phyloP scores from a whole-genome alignment of 2,329 filamentous ascomycete species.

The Penicillium sp. region DNA sequence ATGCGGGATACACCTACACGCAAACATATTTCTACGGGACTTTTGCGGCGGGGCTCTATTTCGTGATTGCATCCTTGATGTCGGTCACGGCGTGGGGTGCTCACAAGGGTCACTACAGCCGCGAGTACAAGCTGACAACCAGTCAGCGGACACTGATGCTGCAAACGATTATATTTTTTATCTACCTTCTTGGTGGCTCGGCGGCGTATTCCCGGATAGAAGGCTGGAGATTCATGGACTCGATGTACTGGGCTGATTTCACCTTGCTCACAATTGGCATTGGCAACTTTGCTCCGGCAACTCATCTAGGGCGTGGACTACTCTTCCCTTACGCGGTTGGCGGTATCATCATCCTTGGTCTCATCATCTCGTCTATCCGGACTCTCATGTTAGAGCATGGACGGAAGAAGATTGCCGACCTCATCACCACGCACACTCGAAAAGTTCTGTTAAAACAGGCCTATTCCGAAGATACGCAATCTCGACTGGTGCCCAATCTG shows the following conservation, averaged over 20 bases:
- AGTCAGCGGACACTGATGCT: conserved; percentile 51
- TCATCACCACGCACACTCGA: conserved; percentile 32
- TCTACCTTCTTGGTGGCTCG: conserved; percentile 37
- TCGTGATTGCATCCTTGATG: conserved; percentile 51
- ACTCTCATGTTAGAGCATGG: conserved; percentile 36
- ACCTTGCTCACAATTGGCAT: conserved; percentile 34
- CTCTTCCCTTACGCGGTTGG: conserved; percentile 34
- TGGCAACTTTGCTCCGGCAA: conserved; percentile 28
- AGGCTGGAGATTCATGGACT: conserved; percentile 31
- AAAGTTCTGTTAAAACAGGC: conserved; percentile 25
- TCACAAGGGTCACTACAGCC: conserved; percentile 48
- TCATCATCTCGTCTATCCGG: conserved; percentile 32
- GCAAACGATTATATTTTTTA: conserved; percentile 38
- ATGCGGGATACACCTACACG: conserved; percentile 43
- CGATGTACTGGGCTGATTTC: conserved; percentile 32
- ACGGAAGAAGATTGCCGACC: conserved; percentile 31
- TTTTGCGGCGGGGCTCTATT: conserved; percentile 53
- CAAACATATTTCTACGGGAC: conserved; percentile 57
- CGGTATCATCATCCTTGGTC: conserved; percentile 31
- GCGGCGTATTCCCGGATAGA: conserved; percentile 35
- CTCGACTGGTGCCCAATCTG: conserved; percentile 15
- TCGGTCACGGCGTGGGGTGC: conserved; percentile 52
- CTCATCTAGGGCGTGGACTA: conserved; percentile 29
- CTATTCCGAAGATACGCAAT: conserved; percentile 8
- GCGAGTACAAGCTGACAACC: conserved; percentile 51